These are phyloP conservation scores for Nannochloropsis salina DNA, from an alignment of 108 stramenopile species.

Conservation along the genomic window DNA sequence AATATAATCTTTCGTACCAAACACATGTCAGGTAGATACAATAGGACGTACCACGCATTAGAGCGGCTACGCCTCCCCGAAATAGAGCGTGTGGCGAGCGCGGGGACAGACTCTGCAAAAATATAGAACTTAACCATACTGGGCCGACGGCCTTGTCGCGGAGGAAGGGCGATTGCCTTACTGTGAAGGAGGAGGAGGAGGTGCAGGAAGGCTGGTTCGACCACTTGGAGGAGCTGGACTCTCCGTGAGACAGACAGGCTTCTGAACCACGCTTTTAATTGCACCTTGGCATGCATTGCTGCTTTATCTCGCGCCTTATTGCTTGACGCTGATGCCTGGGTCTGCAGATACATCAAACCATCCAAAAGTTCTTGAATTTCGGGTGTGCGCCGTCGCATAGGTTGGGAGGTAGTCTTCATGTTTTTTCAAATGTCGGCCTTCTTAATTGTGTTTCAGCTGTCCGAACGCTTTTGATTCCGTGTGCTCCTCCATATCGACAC, in stretches of 20 bases:
- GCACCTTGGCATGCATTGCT: not conserved
- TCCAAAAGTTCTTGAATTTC: not conserved
- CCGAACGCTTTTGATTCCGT: no score
- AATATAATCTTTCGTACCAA: no score
- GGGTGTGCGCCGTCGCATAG: not conserved
- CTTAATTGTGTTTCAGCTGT: no score
- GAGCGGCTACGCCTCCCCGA: not conserved
- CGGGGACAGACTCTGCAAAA: conserved; percentile 1
- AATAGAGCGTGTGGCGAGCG: not conserved
- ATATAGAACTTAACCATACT: conserved; percentile 20
- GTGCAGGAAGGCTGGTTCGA: not conserved
- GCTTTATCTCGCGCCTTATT: not conserved
- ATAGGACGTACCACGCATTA: no score
- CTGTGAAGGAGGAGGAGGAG: not conserved
- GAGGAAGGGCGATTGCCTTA: not conserved
- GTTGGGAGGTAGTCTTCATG: no score
- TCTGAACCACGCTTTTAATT: conserved; percentile 12
- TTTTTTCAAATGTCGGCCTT: no score
- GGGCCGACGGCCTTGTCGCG: not conserved
- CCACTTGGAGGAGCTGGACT: not conserved
- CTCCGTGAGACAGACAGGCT: not conserved
- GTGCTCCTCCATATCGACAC: no score
- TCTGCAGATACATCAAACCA: not conserved
- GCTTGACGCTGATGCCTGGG: not conserved
- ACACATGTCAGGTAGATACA: no score